Percentiles rank a stretch among this genome's conserved stretches.
These are phyloP conservation scores for rapeseed (Brassica napus) DNA, from an alignment of 345 rosid species.

Conservation along the genomic window Da-Ae NC_063436.1:15682501-15683000, in stretches of 20 bases:
- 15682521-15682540: conserved; percentile 40
- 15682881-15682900: no score
- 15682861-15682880: no score
- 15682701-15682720: neutral
- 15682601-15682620: conserved; percentile 22
- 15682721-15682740: conserved; percentile 6
- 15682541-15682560: conserved; percentile 37
- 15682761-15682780: neutral
- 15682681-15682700: conserved; percentile 19
- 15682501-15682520: conserved; percentile 31
- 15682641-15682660: conserved; percentile 28
- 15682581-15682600: neutral
- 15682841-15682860: no score
- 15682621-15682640: conserved; percentile 19
- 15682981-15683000: no score
- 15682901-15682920: no score
- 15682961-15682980: no score
- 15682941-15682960: no score
- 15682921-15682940: no score
- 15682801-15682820: no score
- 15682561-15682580: conserved; percentile 21
- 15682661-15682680: conserved; percentile 17
- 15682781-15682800: neutral
- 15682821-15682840: no score
- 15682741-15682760: neutral